These are phyloP conservation scores for Parascedosporium putredinis DNA, from an alignment of 2,329 filamentous ascomycete species.

Conservation along the genomic window DNA sequence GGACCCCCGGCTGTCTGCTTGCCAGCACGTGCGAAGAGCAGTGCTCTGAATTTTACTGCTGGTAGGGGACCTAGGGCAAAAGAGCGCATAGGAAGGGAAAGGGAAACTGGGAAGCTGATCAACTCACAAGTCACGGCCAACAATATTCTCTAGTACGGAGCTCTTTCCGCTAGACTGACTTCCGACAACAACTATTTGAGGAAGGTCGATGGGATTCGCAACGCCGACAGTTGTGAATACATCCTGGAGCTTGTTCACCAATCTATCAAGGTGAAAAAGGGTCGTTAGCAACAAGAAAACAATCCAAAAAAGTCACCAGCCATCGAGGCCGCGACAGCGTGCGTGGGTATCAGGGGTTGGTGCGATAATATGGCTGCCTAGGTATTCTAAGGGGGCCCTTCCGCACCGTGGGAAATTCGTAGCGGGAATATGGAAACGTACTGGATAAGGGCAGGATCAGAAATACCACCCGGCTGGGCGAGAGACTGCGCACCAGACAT, in stretches of 20 bases:
- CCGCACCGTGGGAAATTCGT: conserved; percentile 3
- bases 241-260: conserved; percentile 99
- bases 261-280: conserved; percentile 31
- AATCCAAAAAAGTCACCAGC: too few relatives aligned
- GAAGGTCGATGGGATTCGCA: conserved; percentile 97
- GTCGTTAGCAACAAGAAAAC: conserved; percentile 17
- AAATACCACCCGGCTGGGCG: conserved; percentile 43
- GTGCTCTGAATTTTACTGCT: too few relatives aligned
- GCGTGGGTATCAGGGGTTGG: too few relatives aligned
- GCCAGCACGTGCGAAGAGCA: too few relatives aligned
- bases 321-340: too few relatives aligned
- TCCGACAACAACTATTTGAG: conserved; percentile 95
- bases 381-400: too few relatives aligned
- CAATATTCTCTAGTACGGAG: conserved; percentile 97
- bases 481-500: conserved; percentile 5
- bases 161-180: conserved; percentile 99
- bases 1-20: too few relatives aligned
- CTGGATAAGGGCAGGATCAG: conserved; percentile 58
- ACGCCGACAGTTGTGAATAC: conserved; percentile 97
- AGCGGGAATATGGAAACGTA: conserved; percentile 21
- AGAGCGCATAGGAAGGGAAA: too few relatives aligned
- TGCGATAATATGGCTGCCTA: conserved; percentile 1
- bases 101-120: not conserved
- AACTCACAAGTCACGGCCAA: conserved; percentile 93
- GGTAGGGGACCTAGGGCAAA: too few relatives aligned